Conservation (phyloP, 2,329 filamentous ascomycete genomes). For the Teratosphaeria destructans region DNA sequence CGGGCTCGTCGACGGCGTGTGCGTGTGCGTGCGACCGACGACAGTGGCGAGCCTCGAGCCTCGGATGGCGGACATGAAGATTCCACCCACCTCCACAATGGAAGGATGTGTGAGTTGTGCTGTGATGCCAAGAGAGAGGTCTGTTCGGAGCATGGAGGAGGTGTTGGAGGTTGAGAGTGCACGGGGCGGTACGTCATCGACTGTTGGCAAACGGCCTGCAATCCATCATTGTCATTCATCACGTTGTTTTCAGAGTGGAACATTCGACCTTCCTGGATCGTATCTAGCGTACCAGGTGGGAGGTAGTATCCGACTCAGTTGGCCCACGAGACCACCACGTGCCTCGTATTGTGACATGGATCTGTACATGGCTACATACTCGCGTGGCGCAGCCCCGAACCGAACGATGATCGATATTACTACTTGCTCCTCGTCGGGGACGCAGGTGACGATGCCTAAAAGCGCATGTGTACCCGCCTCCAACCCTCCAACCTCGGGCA, state of each 20-base stretch:
- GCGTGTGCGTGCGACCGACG: neutral
- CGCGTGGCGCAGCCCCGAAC: neutral
- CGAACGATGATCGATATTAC: neutral
- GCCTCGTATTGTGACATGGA: no score
- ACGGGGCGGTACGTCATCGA: neutral
- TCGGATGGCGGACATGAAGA: neutral
- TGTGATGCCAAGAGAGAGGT: no score
- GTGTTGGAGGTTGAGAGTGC: neutral
- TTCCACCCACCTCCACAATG: neutral
- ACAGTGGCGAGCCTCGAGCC: neutral
- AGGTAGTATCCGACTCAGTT: no score
- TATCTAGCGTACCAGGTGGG: no score
- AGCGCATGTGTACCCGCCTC: neutral
- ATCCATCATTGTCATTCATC: no score
- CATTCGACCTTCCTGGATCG: no score
- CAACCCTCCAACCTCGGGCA: neutral
- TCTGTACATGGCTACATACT: neutral
- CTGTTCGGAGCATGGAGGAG: no score
- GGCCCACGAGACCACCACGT: no score
- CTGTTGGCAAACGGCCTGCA: neutral
- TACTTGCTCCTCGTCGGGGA: neutral
- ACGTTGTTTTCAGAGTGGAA: no score
- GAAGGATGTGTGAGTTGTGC: no score
- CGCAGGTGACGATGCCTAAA: neutral
- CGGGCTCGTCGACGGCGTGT: neutral